These are phyloP conservation scores for Lentinula guzmanii DNA, from an alignment of 768 basidiomycete species.

Conservation along the genomic window DNA sequence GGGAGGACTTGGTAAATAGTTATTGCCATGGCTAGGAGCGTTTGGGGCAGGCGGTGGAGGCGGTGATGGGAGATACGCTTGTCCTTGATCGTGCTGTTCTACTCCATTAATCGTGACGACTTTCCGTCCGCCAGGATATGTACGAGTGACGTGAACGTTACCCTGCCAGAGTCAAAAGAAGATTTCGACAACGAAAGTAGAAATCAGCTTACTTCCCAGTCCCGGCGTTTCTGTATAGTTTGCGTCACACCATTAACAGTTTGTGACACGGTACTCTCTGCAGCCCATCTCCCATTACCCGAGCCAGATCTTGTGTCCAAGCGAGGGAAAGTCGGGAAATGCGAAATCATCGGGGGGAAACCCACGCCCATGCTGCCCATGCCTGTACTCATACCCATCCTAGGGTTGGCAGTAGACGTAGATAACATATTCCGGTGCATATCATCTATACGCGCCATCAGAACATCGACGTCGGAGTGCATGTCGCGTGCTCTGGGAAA, in stretches of 20 bases:
- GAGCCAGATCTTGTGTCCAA: slow-evolving; percentile 21
- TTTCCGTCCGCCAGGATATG: slow-evolving; percentile 61
- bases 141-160: slow-evolving; percentile 66
- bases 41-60: neutral
- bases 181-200: neutral
- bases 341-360: slow-evolving; percentile 14
- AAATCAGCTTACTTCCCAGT: slow-evolving; percentile 45
- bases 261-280: slow-evolving; percentile 49
- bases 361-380: slow-evolving; percentile 6
- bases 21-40: neutral
- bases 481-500: slow-evolving; percentile 19
- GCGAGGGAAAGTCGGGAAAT: slow-evolving; percentile 15
- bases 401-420: slow-evolving; percentile 11
- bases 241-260: slow-evolving; percentile 67
- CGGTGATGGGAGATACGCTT: slow-evolving; percentile 16
- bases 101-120: slow-evolving; percentile 65
- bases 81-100: slow-evolving; percentile 31
- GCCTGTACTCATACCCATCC: neutral
- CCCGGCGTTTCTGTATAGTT: slow-evolving; percentile 46
- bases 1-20: neutral
- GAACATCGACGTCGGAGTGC: slow-evolving; percentile 24
- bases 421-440: slow-evolving; percentile 26
- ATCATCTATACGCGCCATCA: slow-evolving; percentile 24
- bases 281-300: slow-evolving; percentile 30
- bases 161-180: slow-evolving; percentile 39